Base-by-base conservation (phyloP, 2,329 filamentous ascomycete genomes). In the Fusarium irregulare region DNA sequence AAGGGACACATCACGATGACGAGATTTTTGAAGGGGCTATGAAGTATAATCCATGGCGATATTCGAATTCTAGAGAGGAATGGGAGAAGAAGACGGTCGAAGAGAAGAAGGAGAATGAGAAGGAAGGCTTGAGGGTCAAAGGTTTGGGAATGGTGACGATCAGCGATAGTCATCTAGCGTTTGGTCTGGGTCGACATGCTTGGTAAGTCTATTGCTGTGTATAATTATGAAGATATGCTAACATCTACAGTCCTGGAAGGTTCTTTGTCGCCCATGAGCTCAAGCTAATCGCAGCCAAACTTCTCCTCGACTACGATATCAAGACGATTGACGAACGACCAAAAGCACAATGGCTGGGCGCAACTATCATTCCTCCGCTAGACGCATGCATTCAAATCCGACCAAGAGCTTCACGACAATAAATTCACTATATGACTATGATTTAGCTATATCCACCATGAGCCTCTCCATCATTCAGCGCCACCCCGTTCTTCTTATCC, bases 181-280 rank as follows among this genome's bases (percentile, higher is more conserved):
- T 89, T 75, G 87, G 88, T 0, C 85, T 88, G 64, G 88, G 88
- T 10, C 79, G 84, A 65, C 86, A 89, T 73, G 85, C 83, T 4
- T 86, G 77, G 77, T 78, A 42, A 72, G 76, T 66, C 32, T 49
- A 7, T 3, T 75, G 6, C 66, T 7, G 1, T 4, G 3, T 12
- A 2, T 6, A 18, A 11, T 6, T n/a, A 13, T 34, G 5, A 25
- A 25, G 6, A 27, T 4, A 21, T 25, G 34, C 23, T 50, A 18
- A 59, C 9, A 4, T 18, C 3, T 49, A 7, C 6, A 79, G 86
- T 48, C 84, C 85, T 0, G 87, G 87, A 0, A 80, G 86, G 0
- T 88, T 88, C 78, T 88, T 88, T 61, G 86, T 86, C 0, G 82
- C 85, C 0, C 82, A 86, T 60, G 85, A 87, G 73, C 77, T 87